phyloP scores from a whole-genome alignment of 306 rosid genomes.

The Coriaria nepalensis region DNA sequence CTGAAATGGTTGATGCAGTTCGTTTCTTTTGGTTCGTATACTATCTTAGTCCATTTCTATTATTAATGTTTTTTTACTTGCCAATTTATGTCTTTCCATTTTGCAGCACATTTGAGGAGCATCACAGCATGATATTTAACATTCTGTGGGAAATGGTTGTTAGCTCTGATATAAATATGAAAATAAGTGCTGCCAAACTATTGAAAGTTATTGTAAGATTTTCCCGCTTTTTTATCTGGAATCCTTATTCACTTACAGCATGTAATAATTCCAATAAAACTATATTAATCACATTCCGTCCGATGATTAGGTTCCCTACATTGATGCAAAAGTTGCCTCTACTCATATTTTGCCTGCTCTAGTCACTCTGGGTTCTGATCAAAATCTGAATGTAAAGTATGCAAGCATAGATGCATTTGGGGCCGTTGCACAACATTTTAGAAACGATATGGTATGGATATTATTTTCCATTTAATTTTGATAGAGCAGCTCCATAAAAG shows the following conservation, averaged over 20 bases:
- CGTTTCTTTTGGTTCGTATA: conserved; percentile 78
- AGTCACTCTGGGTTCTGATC: conserved; percentile 88
- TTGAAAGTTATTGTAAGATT: conserved; percentile 72
- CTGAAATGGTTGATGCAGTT: conserved; percentile 76
- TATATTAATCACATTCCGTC: not conserved
- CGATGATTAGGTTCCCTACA: conserved; percentile 56
- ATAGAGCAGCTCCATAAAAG: conserved; percentile 13
- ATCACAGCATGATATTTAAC: conserved; percentile 63
- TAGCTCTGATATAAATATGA: conserved; percentile 60
- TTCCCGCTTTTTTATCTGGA: conserved; percentile 9
- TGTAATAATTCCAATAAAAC: conserved; percentile 16
- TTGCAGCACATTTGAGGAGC: conserved; percentile 69
- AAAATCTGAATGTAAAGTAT: conserved; percentile 73
- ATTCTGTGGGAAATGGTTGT: conserved; percentile 99
- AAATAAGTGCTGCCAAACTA: conserved; percentile 70
- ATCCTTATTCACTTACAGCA: conserved; percentile 13
- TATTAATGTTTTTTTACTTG: conserved; percentile 11
- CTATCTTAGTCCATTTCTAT: conserved; percentile 6
- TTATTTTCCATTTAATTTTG: no score
- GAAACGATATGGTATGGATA: conserved; percentile 61
- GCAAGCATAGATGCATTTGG: conserved; percentile 96
- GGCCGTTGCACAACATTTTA: conserved; percentile 87
- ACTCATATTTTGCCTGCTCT: conserved; percentile 92
- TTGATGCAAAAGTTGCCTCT: conserved; percentile 82
- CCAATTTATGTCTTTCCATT: conserved; percentile 14